Percentiles rank a stretch among this genome's conserved stretches.
phyloP scores from a whole-genome alignment of 2,329 filamentous ascomycete species.

The Gnomoniopsis smithogilvyi region DNA sequence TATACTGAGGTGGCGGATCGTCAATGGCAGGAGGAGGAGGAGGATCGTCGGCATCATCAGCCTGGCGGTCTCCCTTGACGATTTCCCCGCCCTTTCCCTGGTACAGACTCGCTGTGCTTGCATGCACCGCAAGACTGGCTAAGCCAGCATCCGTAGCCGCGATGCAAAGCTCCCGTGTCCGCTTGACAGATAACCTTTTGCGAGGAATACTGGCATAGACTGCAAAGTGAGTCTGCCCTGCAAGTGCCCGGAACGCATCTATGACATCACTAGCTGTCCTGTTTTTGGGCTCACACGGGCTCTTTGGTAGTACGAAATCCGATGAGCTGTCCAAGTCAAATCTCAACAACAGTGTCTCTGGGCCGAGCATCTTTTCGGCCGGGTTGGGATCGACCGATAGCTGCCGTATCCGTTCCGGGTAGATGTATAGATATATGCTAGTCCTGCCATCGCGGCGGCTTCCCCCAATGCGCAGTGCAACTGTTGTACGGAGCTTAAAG shows the following conservation, averaged over 20 bases:
- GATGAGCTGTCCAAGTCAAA: background rate
- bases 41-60: background rate
- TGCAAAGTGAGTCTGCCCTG: background rate
- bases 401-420: constrained; percentile 7
- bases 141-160: background rate
- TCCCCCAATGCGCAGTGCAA: background rate
- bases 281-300: background rate
- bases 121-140: background rate
- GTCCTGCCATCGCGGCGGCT: constrained; percentile 8
- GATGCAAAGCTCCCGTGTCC: background rate
- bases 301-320: constrained; percentile 3
- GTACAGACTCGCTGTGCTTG: constrained; percentile 5
- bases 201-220: background rate
- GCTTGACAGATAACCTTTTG: background rate
- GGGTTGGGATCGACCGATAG: background rate
- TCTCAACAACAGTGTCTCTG: constrained; percentile 1
- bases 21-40: background rate
- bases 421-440: constrained; percentile 4
- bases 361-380: constrained; percentile 1
- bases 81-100: constrained; percentile 7
- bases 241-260: background rate
- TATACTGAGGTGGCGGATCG: constrained; percentile 5
- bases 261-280: background rate
- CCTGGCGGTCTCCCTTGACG: constrained; percentile 2
- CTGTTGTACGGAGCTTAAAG: constrained; percentile 1